A percentile compares a stretch with the other conserved stretches of the same genome.
Conservation (phyloP, 495 filamentous ascomycete genomes). For the Usnea hakonensis region DNA sequence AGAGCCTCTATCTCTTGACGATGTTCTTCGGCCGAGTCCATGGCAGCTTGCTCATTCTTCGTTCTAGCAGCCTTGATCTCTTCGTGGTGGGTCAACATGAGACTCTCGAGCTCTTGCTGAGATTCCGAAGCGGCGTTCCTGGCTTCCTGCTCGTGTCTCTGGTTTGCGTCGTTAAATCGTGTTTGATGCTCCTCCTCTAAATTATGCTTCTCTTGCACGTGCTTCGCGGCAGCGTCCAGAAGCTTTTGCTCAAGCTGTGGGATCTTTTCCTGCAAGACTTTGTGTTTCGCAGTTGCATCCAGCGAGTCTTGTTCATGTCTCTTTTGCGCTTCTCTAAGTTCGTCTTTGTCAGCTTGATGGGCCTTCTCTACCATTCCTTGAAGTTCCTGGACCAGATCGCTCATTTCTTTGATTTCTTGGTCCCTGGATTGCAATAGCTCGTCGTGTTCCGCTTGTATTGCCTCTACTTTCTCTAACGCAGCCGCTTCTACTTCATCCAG, state of each 20-base stretch:
- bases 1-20: constrained; percentile 6
- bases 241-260: constrained; percentile 8
- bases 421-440: constrained; percentile 11
- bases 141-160: constrained; percentile 4
- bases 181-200: not conserved
- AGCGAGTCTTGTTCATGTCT: not conserved
- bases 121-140: constrained; percentile 6
- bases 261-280: constrained; percentile 6
- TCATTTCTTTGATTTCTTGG: constrained; percentile 11
- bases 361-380: constrained; percentile 1
- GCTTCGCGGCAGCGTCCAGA: not conserved
- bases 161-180: not conserved
- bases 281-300: not conserved
- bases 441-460: constrained; percentile 2
- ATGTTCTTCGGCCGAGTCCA: constrained; percentile 10
- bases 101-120: constrained; percentile 8
- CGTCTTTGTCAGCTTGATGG: constrained; percentile 4
- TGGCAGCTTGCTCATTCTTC: constrained; percentile 9
- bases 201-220: constrained; percentile 2
- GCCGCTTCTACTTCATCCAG: constrained; percentile 6
- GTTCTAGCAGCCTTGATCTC: not conserved
- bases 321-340: not conserved
- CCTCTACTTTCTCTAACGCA: not conserved
- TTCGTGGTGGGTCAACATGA: constrained; percentile 1
- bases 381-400: constrained; percentile 10